phyloP scores from a whole-genome alignment of 1,139 yeast genomes.

The Geotrichum carabidarum region DNA sequence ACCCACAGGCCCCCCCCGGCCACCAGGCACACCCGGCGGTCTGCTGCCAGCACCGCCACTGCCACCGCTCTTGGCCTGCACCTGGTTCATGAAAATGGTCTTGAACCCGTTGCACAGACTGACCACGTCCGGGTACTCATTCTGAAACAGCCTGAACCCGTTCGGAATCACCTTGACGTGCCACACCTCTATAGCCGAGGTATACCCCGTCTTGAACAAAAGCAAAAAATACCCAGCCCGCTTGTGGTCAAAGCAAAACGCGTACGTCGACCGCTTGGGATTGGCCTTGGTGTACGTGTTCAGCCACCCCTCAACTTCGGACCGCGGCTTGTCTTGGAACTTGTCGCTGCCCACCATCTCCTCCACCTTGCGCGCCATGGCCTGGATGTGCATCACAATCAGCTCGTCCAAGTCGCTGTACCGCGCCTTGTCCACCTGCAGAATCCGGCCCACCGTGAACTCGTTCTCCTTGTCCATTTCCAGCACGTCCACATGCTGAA shows the following conservation, averaged over 20 bases:
- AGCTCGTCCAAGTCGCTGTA: slow-evolving; percentile 91
- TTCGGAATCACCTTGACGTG: slow-evolving; percentile 83
- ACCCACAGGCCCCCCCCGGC: background rate
- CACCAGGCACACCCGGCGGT: background rate
- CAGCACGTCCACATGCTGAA: slow-evolving; percentile 83
- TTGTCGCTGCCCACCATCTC: slow-evolving; percentile 84
- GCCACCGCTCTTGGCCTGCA: slow-evolving; percentile 3
- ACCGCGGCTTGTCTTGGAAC: slow-evolving; percentile 74
- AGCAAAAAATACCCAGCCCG: slow-evolving; percentile 89
- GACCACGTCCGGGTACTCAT: slow-evolving; percentile 79
- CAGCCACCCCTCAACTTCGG: slow-evolving; percentile 82
- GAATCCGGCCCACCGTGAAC: slow-evolving; percentile 56
- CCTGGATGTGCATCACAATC: slow-evolving; percentile 81
- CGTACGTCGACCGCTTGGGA: slow-evolving; percentile 84
- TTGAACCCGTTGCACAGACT: slow-evolving; percentile 93
- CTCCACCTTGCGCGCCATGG: slow-evolving; percentile 76
- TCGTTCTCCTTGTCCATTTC: slow-evolving; percentile 66
- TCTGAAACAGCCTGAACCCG: slow-evolving; percentile 75
- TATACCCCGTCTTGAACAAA: slow-evolving; percentile 72
- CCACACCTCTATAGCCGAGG: slow-evolving; percentile 76
- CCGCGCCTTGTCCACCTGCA: slow-evolving; percentile 59
- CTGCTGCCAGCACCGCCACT: background rate
- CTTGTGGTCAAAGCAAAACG: slow-evolving; percentile 85
- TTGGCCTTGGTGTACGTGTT: slow-evolving; percentile 87
- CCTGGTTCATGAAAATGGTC: slow-evolving; percentile 37